Conservation (phyloP, 2,329 filamentous ascomycete genomes). For the Calonectria multiphialidica region DNA sequence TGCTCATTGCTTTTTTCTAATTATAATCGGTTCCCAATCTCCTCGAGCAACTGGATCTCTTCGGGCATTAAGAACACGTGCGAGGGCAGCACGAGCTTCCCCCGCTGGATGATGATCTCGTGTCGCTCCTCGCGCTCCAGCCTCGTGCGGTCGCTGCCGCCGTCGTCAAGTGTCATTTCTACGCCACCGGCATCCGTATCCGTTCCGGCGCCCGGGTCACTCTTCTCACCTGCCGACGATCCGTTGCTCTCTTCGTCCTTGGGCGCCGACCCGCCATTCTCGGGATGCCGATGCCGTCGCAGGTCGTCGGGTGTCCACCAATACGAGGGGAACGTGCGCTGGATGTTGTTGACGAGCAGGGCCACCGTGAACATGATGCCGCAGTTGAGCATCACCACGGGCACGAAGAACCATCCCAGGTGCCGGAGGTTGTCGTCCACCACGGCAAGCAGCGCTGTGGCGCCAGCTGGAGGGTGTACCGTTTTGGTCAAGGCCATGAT, state of each 20-base stretch:
- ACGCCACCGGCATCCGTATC: conserved; percentile 1
- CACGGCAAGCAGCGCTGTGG: conserved; percentile 78
- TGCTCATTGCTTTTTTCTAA: not conserved
- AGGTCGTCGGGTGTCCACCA: conserved; percentile 72
- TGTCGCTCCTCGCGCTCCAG: conserved; percentile 24
- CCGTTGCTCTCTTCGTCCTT: conserved; percentile 30
- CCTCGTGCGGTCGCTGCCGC: conserved; percentile 28
- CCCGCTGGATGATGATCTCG: conserved; percentile 52
- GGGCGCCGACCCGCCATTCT: conserved; percentile 11
- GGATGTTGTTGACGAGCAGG: conserved; percentile 76
- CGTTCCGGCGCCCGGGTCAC: not conserved
- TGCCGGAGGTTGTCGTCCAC: conserved; percentile 64
- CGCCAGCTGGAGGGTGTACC: conserved; percentile 80
- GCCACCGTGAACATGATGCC: conserved; percentile 72
- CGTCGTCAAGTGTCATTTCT: conserved; percentile 14
- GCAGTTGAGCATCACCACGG: conserved; percentile 71
- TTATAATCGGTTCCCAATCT: conserved; percentile 49
- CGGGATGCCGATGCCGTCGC: not conserved
- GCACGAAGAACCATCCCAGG: conserved; percentile 78
- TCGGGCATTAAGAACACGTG: conserved; percentile 53
- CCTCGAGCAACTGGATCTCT: conserved; percentile 51
- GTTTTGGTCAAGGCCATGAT: conserved; percentile 79
- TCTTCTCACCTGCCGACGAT: conserved; percentile 22
- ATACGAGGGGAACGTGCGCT: conserved; percentile 75
- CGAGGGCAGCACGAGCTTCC: conserved; percentile 49